Base-by-base conservation (phyloP, 768 basidiomycete species). In the Termitomyces sp. region DNA sequence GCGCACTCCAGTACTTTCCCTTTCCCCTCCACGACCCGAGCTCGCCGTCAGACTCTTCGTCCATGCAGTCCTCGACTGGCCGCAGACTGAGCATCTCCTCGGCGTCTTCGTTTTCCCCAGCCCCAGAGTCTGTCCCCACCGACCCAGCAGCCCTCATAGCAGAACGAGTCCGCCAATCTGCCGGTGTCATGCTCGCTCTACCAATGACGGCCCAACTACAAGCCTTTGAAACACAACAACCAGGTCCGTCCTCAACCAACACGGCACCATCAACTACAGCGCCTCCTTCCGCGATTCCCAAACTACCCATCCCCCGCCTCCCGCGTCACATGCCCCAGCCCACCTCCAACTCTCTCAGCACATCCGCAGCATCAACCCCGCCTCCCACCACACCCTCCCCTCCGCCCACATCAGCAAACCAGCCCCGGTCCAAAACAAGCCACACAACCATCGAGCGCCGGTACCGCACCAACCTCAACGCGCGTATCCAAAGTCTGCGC, bases 371-470 rank as follows among this genome's bases (percentile, higher is more conserved):
- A 2, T 71, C 75, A 1, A 73, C 78, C 1, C 76, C 76, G 12
- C 75, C 76, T 2, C 72, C 75, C 14, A 71, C 75, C 3, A 75
- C 74, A 7, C 73, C 75, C 13, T 68, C 73, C 54, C 51, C 62
- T 41, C 48, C 61, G 55, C 44, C 64, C 26, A 56, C 57, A 56
- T 61, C 42, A 26, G 46, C 60, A 29, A 36, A 69, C 31, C 60
- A 59, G 50, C 56, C 64, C 26, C 68, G 59, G 37, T 83, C 87
- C n/a, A 94, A 93, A 73, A 93, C 92, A 0, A 88, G 87, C 63
- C 92, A 94, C 67, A 94, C 92, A 4, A 92, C 91, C 22, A 93
- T 94, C 59, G 92, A 94, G 71, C 81, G 92, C 10, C 81, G 92
- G 42, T 94, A 94, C 69, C 86, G 92, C 56, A 93, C 92, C 1